These are phyloP conservation scores for Aphanocladium album DNA, from an alignment of 2,329 filamentous ascomycete genomes.

Conservation along the genomic window DNA sequence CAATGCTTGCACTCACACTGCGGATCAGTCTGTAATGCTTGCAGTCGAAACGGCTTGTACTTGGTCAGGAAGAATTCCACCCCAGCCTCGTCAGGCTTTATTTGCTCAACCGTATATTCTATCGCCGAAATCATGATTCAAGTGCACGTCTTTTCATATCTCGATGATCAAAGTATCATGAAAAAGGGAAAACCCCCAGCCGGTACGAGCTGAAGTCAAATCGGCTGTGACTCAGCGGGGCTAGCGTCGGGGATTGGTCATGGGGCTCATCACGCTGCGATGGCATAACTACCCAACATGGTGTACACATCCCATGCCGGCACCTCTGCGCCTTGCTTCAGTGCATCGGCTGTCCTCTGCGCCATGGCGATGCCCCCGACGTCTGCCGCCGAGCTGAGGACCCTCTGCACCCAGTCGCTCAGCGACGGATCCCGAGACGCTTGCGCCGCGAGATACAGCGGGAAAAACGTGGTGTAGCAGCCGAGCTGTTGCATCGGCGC, in stretches of 20 bases:
- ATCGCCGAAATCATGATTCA: not conserved
- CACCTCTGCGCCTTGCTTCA: conserved; percentile 4
- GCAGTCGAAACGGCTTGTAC: conserved; percentile 10
- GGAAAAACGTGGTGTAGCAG: conserved; percentile 17
- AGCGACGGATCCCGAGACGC: conserved; percentile 9
- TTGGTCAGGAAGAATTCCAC: not conserved
- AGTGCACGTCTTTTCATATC: no score
- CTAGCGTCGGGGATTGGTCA: not conserved
- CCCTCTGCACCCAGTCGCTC: conserved; percentile 15
- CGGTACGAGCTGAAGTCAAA: no score
- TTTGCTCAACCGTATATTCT: conserved; percentile 4
- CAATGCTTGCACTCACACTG: conserved; percentile 1
- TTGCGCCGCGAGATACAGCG: conserved; percentile 18
- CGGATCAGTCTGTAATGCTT: conserved; percentile 6
- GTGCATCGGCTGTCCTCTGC: conserved; percentile 11
- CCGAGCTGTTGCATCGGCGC: conserved; percentile 19
- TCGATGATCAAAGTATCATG: no score
- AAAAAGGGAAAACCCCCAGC: no score
- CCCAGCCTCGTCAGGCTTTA: not conserved
- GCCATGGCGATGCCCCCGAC: conserved; percentile 16
- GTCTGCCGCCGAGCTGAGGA: conserved; percentile 17
- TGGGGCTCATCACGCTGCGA: conserved; percentile 16
- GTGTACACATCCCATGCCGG: conserved; percentile 20
- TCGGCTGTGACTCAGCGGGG: conserved; percentile 1
- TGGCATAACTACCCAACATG: conserved; percentile 23